Conservation (phyloP, 1,284 basidiomycete genomes). For the Trichosporon sp. region DNA sequence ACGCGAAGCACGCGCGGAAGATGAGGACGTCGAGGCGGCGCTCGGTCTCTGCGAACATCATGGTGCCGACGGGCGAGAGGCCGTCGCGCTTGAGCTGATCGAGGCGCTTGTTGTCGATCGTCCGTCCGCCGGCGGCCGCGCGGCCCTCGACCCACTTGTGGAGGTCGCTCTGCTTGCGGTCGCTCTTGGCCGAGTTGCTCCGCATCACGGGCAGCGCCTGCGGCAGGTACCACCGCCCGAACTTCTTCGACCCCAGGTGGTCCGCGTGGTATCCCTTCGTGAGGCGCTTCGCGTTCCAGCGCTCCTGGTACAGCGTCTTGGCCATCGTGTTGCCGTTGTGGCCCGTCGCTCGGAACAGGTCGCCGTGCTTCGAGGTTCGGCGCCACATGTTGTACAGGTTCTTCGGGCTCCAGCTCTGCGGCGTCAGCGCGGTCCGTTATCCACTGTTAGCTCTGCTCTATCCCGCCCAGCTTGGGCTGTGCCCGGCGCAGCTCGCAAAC, state of each 20-base stretch:
- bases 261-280: conserved; percentile 94
- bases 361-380: conserved; percentile 55
- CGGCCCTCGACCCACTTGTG: conserved; percentile 58
- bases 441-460: neutral
- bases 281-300: conserved; percentile 85
- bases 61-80: conserved; percentile 69
- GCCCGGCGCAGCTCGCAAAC: neutral
- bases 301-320: conserved; percentile 80
- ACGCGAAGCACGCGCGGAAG: conserved; percentile 86
- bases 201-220: conserved; percentile 76
- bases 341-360: conserved; percentile 51
- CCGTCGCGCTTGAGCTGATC: conserved; percentile 57
- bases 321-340: conserved; percentile 58
- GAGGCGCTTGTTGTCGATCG: conserved; percentile 50
- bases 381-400: conserved; percentile 77
- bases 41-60: conserved; percentile 93
- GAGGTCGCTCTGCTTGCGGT: conserved; percentile 51
- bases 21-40: conserved; percentile 86
- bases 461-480: too few relatives aligned
- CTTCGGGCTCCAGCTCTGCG: conserved; percentile 71
- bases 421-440: neutral
- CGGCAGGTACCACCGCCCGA: conserved; percentile 94
- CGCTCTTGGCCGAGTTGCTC: conserved; percentile 30
- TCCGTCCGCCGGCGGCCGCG: conserved; percentile 38
- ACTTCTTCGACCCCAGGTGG: conserved; percentile 84